These are phyloP conservation scores for Fusarium euwallaceae DNA, from an alignment of 2,329 filamentous ascomycete genomes.

Conservation along the genomic window DNA sequence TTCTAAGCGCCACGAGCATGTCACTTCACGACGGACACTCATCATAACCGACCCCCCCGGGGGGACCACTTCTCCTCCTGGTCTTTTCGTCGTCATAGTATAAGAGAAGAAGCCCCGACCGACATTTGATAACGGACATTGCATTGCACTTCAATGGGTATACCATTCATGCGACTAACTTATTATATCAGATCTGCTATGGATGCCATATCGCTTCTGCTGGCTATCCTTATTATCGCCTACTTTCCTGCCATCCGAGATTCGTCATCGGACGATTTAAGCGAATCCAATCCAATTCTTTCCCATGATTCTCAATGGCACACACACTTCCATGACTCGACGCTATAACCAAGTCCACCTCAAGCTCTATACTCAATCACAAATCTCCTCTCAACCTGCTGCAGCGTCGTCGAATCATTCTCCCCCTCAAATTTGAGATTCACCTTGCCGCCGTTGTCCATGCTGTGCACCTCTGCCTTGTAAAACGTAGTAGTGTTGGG, in stretches of 20 bases:
- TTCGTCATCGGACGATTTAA: not conserved
- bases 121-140: not conserved
- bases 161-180: not conserved
- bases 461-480: constrained; percentile 83
- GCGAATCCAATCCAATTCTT: constrained; percentile 3
- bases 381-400: constrained; percentile 80
- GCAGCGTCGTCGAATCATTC: constrained; percentile 78
- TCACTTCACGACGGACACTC: constrained; percentile 14
- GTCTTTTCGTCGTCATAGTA: not conserved
- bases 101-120: not conserved
- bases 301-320: not conserved
- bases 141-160: not conserved
- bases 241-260: not conserved
- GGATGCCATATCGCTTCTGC: not conserved
- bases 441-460: constrained; percentile 68
- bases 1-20: constrained; percentile 4
- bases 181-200: not conserved
- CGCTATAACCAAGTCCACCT: not conserved
- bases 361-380: constrained; percentile 77
- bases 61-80: not conserved
- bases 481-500: constrained; percentile 90
- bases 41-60: constrained; percentile 4
- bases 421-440: constrained; percentile 84
- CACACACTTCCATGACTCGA: not conserved
- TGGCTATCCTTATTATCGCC: constrained; percentile 8